phyloP scores from a whole-genome alignment of 305 asterid genomes.

The Fraxinus ornus region DNA sequence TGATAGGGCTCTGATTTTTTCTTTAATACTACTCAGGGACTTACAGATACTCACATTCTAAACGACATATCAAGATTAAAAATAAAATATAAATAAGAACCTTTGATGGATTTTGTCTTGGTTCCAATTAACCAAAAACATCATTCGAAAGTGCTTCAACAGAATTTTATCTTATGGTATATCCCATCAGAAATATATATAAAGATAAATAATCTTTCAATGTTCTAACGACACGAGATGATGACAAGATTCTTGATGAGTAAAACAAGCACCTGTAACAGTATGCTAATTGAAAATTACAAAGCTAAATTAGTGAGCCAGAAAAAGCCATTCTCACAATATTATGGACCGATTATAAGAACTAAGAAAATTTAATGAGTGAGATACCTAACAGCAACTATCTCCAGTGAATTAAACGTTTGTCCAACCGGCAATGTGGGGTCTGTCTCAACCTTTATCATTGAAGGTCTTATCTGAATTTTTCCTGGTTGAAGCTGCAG shows the following conservation, averaged over 20 bases:
- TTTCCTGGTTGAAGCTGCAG: slow-evolving; percentile 54
- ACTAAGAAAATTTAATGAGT: background rate
- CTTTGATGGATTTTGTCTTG: background rate
- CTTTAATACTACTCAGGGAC: slow-evolving; percentile 6
- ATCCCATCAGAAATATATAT: background rate
- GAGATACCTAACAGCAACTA: slow-evolving; percentile 58
- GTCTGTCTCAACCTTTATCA: slow-evolving; percentile 72
- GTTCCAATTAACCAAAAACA: background rate
- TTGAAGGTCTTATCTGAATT: slow-evolving; percentile 76
- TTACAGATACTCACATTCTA: background rate
- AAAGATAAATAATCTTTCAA: background rate
- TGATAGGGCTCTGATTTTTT: background rate
- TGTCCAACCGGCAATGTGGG: slow-evolving; percentile 10
- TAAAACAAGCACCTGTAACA: background rate
- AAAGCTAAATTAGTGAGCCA: background rate
- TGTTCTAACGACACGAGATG: background rate
- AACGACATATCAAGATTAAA: background rate
- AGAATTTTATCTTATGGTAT: background rate
- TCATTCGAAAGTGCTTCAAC: background rate
- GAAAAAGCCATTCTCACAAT: slow-evolving; percentile 9
- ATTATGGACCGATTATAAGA: slow-evolving; percentile 4
- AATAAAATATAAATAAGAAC: background rate
- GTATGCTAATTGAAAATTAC: background rate
- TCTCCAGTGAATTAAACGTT: slow-evolving; percentile 64
- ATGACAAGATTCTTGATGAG: background rate